Base-by-base conservation (phyloP, 441 rosid species). In the Melastoma candidum region DNA sequence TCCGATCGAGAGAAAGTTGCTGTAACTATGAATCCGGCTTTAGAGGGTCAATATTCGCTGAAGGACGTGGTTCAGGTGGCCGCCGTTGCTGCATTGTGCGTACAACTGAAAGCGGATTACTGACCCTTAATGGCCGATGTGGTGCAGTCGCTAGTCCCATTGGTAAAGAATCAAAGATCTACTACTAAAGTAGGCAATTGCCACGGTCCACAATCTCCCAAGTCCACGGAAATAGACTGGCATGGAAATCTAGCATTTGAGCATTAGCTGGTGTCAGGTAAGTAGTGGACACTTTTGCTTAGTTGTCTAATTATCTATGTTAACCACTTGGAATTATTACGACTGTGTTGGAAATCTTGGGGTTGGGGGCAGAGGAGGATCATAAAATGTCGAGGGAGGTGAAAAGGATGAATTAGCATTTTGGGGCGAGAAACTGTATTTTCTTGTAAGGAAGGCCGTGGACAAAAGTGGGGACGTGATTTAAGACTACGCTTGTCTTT, bases 11-110 rank as follows among this genome's bases (percentile, higher is more conserved):
- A 92, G 57, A 84, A 82, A 81, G 85, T 92, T 9, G 63, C 73
- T 60, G 73, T 77, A 65, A 85, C 88, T 41, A 84, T 88, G 92
- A 97, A 92, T 81, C 95, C 95, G 5, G 74, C 83, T 46, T 63
- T 92, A 12, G 86, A 77, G 63, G 83, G 97, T 51, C 97, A 85
- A 46, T 92, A 79, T 79, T 74, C 86, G 0, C 66, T 82, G 74
- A 92, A 92, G 73, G 97, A 92, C 47, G 92, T 82, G 1, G 66
- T 88, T 73, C 97, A 88, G 55, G 98, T 92, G 55, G 98, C 97
- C 9, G 97, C 97, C n/a, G 85, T 92, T 56, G 95, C 97, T 25
- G 86, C 95, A 46, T 85, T 92, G 98, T 92, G 97, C 48, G 98
- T 85, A 55, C 95, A 88, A 64, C 87, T 82, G 5, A 92, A 85